phyloP scores from a whole-genome alignment of 2,329 filamentous ascomycete species.

The Emergomyces africanus region DNA sequence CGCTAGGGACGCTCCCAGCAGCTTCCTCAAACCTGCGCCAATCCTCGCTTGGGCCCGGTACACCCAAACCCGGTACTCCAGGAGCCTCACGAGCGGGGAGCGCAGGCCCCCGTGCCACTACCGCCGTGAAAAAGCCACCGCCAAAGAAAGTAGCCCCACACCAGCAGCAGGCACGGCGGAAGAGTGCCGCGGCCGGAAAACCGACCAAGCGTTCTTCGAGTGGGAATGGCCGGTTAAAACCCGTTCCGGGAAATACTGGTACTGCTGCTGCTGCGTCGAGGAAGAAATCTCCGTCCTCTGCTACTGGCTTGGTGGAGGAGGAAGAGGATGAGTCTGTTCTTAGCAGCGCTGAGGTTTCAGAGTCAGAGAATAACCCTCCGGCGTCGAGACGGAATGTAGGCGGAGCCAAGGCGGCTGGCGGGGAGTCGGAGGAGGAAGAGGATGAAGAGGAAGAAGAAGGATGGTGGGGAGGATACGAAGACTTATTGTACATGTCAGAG shows the following conservation, averaged over 20 bases:
- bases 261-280: constrained; percentile 11
- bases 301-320: constrained; percentile 24
- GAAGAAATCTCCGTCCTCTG: constrained; percentile 31
- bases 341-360: constrained; percentile 37
- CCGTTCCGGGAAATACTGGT: constrained; percentile 8
- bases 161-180: constrained; percentile 34
- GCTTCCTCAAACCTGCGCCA: constrained; percentile 46
- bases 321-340: constrained; percentile 43
- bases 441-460: constrained; percentile 39
- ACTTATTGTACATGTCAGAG: constrained; percentile 55
- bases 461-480: constrained; percentile 45
- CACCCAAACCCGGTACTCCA: constrained; percentile 46
- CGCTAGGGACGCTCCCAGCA: constrained; percentile 40
- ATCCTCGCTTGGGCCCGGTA: constrained; percentile 50
- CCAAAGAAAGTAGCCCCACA: constrained; percentile 46
- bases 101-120: constrained; percentile 38
- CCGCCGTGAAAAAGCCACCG: constrained; percentile 31
- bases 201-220: constrained; percentile 32
- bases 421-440: constrained; percentile 27
- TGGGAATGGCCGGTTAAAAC: constrained; percentile 24
- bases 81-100: constrained; percentile 44
- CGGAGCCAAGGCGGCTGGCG: constrained; percentile 2
- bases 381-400: constrained; percentile 8
- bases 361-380: constrained; percentile 29
- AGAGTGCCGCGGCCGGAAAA: constrained; percentile 23